phyloP scores from a whole-genome alignment of 805 yeast species.

The Saturnispora saitoi region DNA sequence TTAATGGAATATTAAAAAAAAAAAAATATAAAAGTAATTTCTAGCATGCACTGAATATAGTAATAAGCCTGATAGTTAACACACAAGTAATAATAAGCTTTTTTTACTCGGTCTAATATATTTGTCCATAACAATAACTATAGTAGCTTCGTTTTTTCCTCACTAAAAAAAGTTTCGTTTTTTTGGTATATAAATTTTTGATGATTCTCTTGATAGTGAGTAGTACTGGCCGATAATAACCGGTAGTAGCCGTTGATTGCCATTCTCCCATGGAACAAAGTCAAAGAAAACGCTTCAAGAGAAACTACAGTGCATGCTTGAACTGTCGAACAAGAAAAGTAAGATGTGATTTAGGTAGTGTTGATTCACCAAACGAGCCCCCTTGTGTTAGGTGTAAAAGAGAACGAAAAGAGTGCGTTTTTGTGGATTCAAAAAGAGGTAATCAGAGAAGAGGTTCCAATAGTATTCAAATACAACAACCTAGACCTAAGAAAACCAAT shows the following conservation, averaged over 20 bases:
- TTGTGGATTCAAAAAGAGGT: conserved; percentile 48
- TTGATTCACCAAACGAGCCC: conserved; percentile 62
- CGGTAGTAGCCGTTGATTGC: not conserved
- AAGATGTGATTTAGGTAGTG: conserved; percentile 76
- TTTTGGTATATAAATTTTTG: too few relatives aligned
- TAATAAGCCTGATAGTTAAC: too few relatives aligned
- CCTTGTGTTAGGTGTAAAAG: conserved; percentile 82
- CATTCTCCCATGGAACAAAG: not conserved
- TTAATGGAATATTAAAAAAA: not conserved
- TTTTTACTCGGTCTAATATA: not conserved
- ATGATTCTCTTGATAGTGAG: too few relatives aligned
- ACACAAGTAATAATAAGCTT: too few relatives aligned
- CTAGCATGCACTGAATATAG: too few relatives aligned
- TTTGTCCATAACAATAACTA: not conserved
- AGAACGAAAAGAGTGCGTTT: conserved; percentile 71
- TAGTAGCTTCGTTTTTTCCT: not conserved
- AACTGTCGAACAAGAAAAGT: conserved; percentile 81
- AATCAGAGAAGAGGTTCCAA: conserved; percentile 24
- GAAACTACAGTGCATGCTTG: conserved; percentile 77
- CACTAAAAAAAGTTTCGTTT: not conserved
- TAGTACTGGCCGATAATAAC: not conserved
- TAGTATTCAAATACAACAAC: conserved; percentile 10
- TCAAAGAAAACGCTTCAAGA: conserved; percentile 32
- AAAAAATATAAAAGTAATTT: too few relatives aligned
- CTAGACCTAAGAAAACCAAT: not conserved